Percentiles rank a stretch among this genome's conserved stretches.
These are phyloP conservation scores for Amanita pallidorosea DNA, from an alignment of 768 basidiomycete genomes.

Conservation along the genomic window DNA sequence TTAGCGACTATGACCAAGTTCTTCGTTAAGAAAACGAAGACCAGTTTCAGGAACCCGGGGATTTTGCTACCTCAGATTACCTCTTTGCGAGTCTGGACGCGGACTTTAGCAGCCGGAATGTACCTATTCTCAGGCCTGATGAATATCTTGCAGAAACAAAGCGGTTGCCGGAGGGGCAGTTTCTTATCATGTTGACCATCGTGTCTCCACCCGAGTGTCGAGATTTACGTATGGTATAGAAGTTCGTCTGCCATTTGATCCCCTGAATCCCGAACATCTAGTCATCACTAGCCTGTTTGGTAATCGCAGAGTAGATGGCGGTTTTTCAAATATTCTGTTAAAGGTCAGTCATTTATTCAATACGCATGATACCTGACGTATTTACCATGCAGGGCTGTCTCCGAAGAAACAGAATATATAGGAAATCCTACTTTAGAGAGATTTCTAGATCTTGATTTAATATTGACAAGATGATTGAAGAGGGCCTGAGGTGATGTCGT, in stretches of 20 bases:
- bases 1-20: conserved; percentile 21
- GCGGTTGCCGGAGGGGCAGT: conserved; percentile 16
- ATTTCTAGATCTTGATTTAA: background rate
- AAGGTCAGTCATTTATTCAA: no score
- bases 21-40: conserved; percentile 42
- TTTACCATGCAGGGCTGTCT: conserved; percentile 9
- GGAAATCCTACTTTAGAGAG: conserved; percentile 1
- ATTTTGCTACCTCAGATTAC: conserved; percentile 41
- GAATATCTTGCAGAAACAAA: conserved; percentile 18
- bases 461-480: background rate
- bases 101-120: conserved; percentile 20
- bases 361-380: no score
- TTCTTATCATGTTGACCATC: conserved; percentile 14
- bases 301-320: no score
- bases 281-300: no score
- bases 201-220: conserved; percentile 10
- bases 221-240: conserved; percentile 12
- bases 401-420: conserved; percentile 13
- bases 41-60: conserved; percentile 39
- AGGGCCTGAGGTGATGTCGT: conserved; percentile 11
- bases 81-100: conserved; percentile 29
- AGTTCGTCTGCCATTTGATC: background rate
- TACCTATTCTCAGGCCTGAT: conserved; percentile 32
- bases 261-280: no score
- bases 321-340: no score